Percentiles rank a stretch among this genome's conserved stretches.
Conservation (phyloP, 495 filamentous ascomycete species). For the Xylaria bambusicola region DNA sequence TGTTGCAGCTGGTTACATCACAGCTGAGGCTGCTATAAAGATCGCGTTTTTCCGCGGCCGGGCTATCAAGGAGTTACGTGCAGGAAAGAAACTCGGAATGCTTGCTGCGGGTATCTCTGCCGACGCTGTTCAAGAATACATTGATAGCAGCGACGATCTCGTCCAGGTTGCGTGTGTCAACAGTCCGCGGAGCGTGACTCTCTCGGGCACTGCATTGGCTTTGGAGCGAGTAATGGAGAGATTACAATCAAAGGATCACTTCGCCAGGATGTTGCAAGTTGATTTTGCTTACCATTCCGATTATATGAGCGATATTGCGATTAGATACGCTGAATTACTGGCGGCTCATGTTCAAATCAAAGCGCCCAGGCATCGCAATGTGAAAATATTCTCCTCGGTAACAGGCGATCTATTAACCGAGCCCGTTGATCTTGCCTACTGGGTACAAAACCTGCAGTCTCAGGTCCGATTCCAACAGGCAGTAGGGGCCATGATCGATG, state of each 20-base stretch:
- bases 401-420: neutral
- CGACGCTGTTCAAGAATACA: neutral
- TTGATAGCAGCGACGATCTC: neutral
- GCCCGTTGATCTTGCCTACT: neutral
- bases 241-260: neutral
- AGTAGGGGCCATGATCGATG: neutral
- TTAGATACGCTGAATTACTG: neutral
- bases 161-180: neutral
- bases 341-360: too few species aligned
- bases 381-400: neutral
- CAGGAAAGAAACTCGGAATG: neutral
- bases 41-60: neutral
- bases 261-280: neutral
- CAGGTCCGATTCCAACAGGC: neutral
- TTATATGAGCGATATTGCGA: neutral
- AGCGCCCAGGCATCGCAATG: neutral
- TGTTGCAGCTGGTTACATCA: constrained; percentile 33
- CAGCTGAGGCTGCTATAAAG: constrained; percentile 26
- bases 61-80: neutral
- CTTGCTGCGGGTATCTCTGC: neutral
- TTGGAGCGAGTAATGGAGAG: neutral
- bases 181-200: neutral
- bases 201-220: neutral
- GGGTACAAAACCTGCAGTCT: neutral
- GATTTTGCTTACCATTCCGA: neutral